These are phyloP conservation scores for Phytophthora ramorum DNA, from an alignment of 352 stramenopile genomes.

Conservation along the genomic window DNA sequence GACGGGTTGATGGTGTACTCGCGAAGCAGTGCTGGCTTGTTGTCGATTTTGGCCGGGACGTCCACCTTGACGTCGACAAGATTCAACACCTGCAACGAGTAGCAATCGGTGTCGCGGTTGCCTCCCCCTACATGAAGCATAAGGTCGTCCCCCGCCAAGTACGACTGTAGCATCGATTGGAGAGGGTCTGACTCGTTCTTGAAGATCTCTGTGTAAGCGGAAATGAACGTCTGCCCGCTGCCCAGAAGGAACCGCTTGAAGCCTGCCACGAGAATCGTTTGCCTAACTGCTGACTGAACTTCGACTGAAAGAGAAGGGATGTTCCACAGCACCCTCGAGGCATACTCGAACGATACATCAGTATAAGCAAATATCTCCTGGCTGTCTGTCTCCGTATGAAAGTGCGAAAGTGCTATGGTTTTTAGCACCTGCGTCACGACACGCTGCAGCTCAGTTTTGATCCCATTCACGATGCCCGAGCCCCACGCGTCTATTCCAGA, in stretches of 20 bases:
- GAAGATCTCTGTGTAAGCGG: conserved; percentile 71
- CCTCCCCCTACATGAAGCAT: conserved; percentile 60
- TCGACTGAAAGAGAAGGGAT: conserved; percentile 70
- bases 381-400: conserved; percentile 65
- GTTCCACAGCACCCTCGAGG: conserved; percentile 74
- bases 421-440: conserved; percentile 72
- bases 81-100: conserved; percentile 74
- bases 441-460: conserved; percentile 60
- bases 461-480: conserved; percentile 39
- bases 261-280: conserved; percentile 68
- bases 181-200: conserved; percentile 71
- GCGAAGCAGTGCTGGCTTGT: conserved; percentile 71
- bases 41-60: conserved; percentile 75
- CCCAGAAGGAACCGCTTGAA: conserved; percentile 80
- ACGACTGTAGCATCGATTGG: conserved; percentile 73
- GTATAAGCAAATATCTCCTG: conserved; percentile 82
- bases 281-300: conserved; percentile 41
- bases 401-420: conserved; percentile 77
- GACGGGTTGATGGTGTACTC: conserved; percentile 62
- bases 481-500: conserved; percentile 12
- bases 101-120: conserved; percentile 61
- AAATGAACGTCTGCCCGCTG: conserved; percentile 78
- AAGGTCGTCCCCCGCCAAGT: conserved; percentile 70
- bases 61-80: conserved; percentile 66
- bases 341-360: conserved; percentile 78